A percentile compares a stretch with the other conserved stretches of the same genome.
phyloP scores from a whole-genome alignment of 805 yeast species.

The Starmerella sp. region DNA sequence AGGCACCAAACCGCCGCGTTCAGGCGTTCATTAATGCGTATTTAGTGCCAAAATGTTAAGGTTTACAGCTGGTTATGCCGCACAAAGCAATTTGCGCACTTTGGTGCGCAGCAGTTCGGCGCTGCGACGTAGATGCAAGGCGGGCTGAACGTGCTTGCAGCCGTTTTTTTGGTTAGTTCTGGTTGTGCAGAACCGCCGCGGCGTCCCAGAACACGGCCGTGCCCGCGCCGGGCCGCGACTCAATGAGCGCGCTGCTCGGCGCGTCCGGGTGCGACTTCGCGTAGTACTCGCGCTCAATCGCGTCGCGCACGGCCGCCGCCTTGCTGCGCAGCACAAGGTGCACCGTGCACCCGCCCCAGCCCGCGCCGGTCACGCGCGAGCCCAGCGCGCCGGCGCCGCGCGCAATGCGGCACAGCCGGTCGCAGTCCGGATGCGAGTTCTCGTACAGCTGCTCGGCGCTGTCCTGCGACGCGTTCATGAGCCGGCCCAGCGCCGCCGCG shows the following conservation, averaged over 20 bases:
- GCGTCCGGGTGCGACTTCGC: constrained; percentile 39
- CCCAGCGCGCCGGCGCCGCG: constrained; percentile 47
- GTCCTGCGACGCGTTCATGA: constrained; percentile 50
- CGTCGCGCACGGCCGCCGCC: constrained; percentile 31
- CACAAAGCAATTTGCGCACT: too few species aligned
- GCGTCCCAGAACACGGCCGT: constrained; percentile 12
- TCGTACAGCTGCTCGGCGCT: constrained; percentile 41
- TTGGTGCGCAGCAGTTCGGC: too few species aligned
- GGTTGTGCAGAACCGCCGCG: background rate
- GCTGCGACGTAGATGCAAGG: too few species aligned
- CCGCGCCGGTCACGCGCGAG: constrained; percentile 68
- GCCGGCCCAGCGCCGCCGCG: constrained; percentile 33
- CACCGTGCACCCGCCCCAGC: constrained; percentile 68
- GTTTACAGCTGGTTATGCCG: too few species aligned
- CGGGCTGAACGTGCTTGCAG: too few species aligned
- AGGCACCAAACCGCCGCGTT: too few species aligned
- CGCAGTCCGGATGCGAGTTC: constrained; percentile 47
- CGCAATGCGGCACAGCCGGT: constrained; percentile 45
- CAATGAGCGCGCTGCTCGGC: constrained; percentile 28
- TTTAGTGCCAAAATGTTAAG: too few species aligned
- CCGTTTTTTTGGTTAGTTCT: background rate
- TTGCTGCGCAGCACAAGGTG: constrained; percentile 43
- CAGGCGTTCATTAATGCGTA: too few species aligned
- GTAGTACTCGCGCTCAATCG: constrained; percentile 44
- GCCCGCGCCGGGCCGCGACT: constrained; percentile 20